Evolutionary conservation across 2,329 filamentous ascomycete species (phyloP).

Genomic region (Aspergillus aculeatus): DNA sequence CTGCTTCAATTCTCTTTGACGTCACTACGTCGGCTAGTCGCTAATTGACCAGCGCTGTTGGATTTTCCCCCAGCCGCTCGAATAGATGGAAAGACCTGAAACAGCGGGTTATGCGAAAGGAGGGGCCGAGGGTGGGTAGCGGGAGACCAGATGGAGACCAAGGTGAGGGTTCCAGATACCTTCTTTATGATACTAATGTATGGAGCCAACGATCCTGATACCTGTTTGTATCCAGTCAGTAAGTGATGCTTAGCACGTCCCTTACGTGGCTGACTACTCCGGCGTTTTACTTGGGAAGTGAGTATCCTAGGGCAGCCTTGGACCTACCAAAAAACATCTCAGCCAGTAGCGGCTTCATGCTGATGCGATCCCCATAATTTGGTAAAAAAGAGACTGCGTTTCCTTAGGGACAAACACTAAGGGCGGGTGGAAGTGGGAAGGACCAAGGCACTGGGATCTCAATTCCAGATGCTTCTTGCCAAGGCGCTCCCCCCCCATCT

Average conservation of each 20-base stretch:
- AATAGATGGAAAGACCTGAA: constrained; percentile 4
- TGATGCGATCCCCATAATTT: constrained; percentile 3
- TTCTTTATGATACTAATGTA: constrained; percentile 3
- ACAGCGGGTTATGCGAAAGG: constrained; percentile 5
- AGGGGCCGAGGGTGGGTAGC: not conserved
- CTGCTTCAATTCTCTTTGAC: constrained; percentile 14
- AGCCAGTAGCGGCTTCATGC: not conserved
- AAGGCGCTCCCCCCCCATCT: not conserved
- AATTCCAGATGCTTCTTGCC: not conserved
- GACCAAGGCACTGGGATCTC: constrained; percentile 14
- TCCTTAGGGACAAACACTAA: constrained; percentile 10
- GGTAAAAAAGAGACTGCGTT: constrained; percentile 9
- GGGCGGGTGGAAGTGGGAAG: constrained; percentile 11
- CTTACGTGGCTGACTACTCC: not conserved
- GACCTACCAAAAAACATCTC: not conserved
- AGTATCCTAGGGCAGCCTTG: too few species aligned
- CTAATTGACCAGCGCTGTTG: constrained; percentile 4
- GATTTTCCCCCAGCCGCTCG: not conserved
- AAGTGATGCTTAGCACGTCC: not conserved
- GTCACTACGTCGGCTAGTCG: constrained; percentile 7
- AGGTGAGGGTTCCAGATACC: constrained; percentile 1
- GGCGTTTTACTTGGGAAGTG: not conserved
- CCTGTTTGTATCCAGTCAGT: not conserved
- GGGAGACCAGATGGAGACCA: too few species aligned
- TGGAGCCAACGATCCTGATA: constrained; percentile 1